Conservation (phyloP, 805 yeast species). For the Wickerhamiella vanderwaltii region DNA sequence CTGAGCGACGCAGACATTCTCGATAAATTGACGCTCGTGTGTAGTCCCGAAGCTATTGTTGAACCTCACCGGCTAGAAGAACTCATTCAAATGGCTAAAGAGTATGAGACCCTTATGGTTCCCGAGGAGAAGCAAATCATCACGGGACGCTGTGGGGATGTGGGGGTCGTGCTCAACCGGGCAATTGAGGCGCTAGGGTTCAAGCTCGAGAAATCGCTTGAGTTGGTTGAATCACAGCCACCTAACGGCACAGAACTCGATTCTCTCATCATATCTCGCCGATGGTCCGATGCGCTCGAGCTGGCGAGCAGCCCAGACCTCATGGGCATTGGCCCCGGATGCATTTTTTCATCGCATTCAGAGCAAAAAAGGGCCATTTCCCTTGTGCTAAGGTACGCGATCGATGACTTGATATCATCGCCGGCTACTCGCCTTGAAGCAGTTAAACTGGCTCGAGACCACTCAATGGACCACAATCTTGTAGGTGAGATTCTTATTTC, state of each 20-base stretch:
- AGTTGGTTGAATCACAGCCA: not conserved
- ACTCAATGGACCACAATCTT: not conserved
- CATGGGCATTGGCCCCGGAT: not conserved
- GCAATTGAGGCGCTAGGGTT: not conserved
- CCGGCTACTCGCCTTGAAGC: not conserved
- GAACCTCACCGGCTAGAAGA: not conserved
- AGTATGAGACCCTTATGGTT: not conserved
- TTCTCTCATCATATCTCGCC: not conserved
- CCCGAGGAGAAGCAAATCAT: not conserved
- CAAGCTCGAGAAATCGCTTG: not conserved
- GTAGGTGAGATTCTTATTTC: not conserved
- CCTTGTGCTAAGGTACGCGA: slow-evolving; percentile 1
- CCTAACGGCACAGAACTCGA: not conserved
- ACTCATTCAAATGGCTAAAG: not conserved
- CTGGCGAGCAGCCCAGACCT: not conserved
- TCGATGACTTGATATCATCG: not conserved
- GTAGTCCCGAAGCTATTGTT: not conserved
- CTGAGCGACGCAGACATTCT: not conserved
- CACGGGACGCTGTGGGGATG: not conserved
- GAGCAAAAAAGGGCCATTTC: not conserved
- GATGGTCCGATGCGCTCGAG: not conserved
- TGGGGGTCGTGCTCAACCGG: not conserved
- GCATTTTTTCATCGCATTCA: not conserved
- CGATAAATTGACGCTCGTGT: not conserved
- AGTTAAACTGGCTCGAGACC: not conserved